Evolutionary conservation across 1,139 yeast species (phyloP).

Genomic region (Protomyces lactucae-debilis): DNA sequence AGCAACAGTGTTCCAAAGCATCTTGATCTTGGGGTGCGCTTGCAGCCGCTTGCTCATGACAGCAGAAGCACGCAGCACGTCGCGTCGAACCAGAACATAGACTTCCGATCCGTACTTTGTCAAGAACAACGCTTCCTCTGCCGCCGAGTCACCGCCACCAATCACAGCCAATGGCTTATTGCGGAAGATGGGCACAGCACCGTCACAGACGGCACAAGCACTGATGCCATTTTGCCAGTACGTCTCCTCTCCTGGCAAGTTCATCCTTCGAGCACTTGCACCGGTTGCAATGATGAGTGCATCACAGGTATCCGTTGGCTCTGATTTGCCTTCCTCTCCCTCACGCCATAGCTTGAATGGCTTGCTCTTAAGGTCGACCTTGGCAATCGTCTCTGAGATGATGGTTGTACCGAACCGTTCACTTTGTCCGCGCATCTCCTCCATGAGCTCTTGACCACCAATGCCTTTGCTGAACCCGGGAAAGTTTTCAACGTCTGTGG

Average conservation of each 20-base stretch:
- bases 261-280: conserved; percentile 92
- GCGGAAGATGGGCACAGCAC: conserved; percentile 98
- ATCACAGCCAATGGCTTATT: conserved; percentile 94
- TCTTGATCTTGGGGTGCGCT: conserved; percentile 80
- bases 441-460: conserved; percentile 83
- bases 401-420: conserved; percentile 84
- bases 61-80: conserved; percentile 84
- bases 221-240: conserved; percentile 99
- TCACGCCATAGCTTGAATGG: conserved; percentile 98
- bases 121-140: conserved; percentile 94
- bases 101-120: conserved; percentile 97
- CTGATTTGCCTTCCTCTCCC: conserved; percentile 49
- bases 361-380: conserved; percentile 74
- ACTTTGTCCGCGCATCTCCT: conserved; percentile 84
- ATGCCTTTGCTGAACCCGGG: conserved; percentile 98
- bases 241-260: conserved; percentile 90
- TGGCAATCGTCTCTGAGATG: conserved; percentile 88
- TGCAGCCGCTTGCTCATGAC: conserved; percentile 93
- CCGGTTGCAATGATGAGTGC: conserved; percentile 93
- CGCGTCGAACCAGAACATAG: conserved; percentile 86
- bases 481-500: conserved; percentile 93
- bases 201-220: conserved; percentile 99
- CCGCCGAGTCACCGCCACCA: conserved; percentile 99
- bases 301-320: conserved; percentile 83
- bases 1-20: conserved; percentile 80